These are phyloP conservation scores for Mycena epipterygia DNA, from an alignment of 768 basidiomycete genomes.

Conservation along the genomic window DNA sequence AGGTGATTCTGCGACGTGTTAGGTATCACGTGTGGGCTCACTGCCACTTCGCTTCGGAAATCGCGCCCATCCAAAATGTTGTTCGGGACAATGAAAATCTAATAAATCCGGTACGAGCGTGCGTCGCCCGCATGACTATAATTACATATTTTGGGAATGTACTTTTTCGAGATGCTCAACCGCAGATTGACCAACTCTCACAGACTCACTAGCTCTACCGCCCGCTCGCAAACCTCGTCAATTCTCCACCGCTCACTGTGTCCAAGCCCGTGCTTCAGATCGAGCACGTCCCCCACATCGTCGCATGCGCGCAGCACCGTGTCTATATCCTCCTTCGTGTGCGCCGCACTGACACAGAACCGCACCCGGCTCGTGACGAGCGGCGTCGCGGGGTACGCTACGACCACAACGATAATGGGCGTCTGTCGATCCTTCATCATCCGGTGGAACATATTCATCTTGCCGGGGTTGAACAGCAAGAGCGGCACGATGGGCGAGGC, in stretches of 20 bases:
- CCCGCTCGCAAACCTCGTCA: constrained; percentile 78
- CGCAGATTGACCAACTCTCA: constrained; percentile 67
- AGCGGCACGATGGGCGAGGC: constrained; percentile 96
- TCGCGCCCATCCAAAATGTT: too few species aligned
- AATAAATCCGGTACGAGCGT: too few species aligned
- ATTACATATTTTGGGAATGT: constrained; percentile 4
- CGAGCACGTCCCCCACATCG: constrained; percentile 91
- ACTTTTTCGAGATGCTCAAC: constrained; percentile 8
- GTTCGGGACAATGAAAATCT: too few species aligned
- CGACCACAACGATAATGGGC: constrained; percentile 91
- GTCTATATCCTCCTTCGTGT: constrained; percentile 98
- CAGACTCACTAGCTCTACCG: constrained; percentile 79
- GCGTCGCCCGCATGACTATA: neutral
- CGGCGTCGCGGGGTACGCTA: constrained; percentile 92
- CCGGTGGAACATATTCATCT: constrained; percentile 91
- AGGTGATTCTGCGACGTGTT: neutral
- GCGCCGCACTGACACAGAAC: constrained; percentile 94
- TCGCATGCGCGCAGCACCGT: constrained; percentile 87
- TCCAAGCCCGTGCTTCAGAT: constrained; percentile 83
- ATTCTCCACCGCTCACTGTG: constrained; percentile 79
- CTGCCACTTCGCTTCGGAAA: too few species aligned
- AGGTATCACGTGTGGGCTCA: neutral
- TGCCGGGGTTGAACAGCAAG: constrained; percentile 92
- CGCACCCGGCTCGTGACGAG: constrained; percentile 90
- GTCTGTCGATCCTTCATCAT: constrained; percentile 88